phyloP scores from a whole-genome alignment of 306 rosid genomes.

The Pyrus betulifolia region DNA sequence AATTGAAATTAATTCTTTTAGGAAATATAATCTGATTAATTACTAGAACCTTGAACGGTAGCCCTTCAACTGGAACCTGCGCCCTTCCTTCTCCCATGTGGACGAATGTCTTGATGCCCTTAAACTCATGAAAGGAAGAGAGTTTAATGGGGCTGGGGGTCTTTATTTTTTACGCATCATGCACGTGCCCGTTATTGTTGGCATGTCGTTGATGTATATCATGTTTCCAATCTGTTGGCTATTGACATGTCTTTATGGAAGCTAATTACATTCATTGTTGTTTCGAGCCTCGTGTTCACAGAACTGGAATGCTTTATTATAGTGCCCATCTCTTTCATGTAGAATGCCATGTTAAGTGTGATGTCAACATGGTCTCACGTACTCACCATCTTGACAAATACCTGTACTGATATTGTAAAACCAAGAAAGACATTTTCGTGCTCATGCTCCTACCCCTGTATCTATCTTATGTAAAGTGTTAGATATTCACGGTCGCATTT shows the following conservation, averaged over 20 bases:
- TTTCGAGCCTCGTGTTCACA: neutral
- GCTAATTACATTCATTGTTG: neutral
- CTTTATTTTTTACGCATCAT: neutral
- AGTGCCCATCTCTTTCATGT: neutral
- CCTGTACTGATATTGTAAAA: neutral
- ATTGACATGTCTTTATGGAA: neutral
- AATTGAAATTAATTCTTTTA: neutral
- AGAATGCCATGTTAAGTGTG: neutral
- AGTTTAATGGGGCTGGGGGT: neutral
- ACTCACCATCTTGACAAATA: neutral
- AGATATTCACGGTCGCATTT: neutral
- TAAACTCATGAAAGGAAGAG: conserved; percentile 11
- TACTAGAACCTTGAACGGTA: neutral
- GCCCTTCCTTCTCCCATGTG: neutral
- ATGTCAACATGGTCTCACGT: neutral
- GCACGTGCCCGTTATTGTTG: neutral
- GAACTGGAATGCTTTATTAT: neutral
- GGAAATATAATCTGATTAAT: neutral
- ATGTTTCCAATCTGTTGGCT: neutral
- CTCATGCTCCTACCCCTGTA: neutral
- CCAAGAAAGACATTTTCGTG: neutral
- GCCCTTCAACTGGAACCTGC: neutral
- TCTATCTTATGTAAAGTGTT: neutral
- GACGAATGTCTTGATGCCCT: conserved; percentile 63
- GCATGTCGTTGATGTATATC: neutral